Evolutionary conservation across 768 basidiomycete species (phyloP), one percentile per base, ranked within the genome.

Genomic region (Myochromella boudieri): DNA sequence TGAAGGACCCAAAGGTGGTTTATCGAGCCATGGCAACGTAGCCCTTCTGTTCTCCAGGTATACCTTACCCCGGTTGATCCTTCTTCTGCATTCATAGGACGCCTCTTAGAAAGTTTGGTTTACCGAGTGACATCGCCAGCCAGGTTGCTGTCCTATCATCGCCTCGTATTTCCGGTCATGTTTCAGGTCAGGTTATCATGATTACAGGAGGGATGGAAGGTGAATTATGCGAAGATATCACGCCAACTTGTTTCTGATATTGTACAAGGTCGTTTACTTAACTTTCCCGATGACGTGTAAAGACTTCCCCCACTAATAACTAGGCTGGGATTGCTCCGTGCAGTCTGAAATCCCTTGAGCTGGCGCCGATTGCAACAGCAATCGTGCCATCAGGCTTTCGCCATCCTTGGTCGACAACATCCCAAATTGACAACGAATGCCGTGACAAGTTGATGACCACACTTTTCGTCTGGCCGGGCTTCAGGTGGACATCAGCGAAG

Each of bases 121-220:
- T 69, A 33, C 77, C 85, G 0, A 60, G 64, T 49, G 87, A 91
- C 50, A 64, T 89, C 25, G 87, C 87, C 0, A 72, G 69, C 7
- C 85, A 88, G 60, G 71, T 90, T 24, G 75, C 76, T 8, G 47
- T 85, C 1, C 58, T 89, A 2, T 76, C 87, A 0, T 87, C 85
- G 0, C 64, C 75, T 7, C 65, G 64, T 8, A 58, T 87, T 0
- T 88, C 85, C 0, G 85, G 87, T 0, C 87, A 89, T 56, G 74
- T 89, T 14, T 77, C 81, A 1, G 87, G 87, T 0, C 78, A 87
- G 54, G 76, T 83, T 5, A 57, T 87, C 22, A 85, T 87, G 81
- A 72, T 88, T 5, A 77, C 79, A 37, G 87, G 87, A 2, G 87
- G 87, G 2, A 87, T 88, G 87, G 87, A 90, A 73, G 87, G 87